Percentiles rank a stretch among this genome's conserved stretches.
Conservation (phyloP, 169 alveolate genomes). For the Eimeria brunetti region DNA sequence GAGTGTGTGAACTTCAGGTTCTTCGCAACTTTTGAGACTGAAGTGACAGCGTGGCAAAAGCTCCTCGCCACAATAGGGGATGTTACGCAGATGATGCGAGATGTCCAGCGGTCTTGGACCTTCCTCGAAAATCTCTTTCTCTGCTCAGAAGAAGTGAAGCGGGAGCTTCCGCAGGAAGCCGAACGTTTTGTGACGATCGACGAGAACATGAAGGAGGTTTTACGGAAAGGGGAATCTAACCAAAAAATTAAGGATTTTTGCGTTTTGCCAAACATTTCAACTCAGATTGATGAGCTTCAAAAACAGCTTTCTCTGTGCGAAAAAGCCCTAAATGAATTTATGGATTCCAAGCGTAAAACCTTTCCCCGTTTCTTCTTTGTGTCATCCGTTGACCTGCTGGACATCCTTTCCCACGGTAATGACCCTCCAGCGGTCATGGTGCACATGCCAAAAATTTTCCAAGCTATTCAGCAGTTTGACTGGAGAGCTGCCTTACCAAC, state of each 20-base stretch:
- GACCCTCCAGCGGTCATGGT: conserved; percentile 95
- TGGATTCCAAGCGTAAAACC: conserved; percentile 97
- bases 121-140: conserved; percentile 97
- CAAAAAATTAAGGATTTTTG: conserved; percentile 92
- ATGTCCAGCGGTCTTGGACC: conserved; percentile 97
- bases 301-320: conserved; percentile 94
- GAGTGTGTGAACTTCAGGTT: conserved; percentile 84
- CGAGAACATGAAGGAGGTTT: conserved; percentile 94
- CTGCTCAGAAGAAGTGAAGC: conserved; percentile 97
- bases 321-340: conserved; percentile 97
- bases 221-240: conserved; percentile 90
- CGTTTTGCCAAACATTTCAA: conserved; percentile 89
- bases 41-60: conserved; percentile 95
- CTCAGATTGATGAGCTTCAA: conserved; percentile 93
- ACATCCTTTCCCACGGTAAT: conserved; percentile 97
- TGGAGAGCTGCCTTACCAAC: conserved; percentile 86
- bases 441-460: conserved; percentile 97
- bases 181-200: conserved; percentile 96
- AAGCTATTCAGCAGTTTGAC: conserved; percentile 92
- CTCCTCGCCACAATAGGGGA: conserved; percentile 95
- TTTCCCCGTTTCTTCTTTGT: conserved; percentile 99
- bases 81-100: conserved; percentile 94
- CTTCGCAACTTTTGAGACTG: conserved; percentile 94
- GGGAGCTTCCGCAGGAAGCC: conserved; percentile 97
- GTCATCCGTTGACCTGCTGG: conserved; percentile 96